Conservation (phyloP, 352 stramenopile species). For the Peronospora belbahrii region DNA sequence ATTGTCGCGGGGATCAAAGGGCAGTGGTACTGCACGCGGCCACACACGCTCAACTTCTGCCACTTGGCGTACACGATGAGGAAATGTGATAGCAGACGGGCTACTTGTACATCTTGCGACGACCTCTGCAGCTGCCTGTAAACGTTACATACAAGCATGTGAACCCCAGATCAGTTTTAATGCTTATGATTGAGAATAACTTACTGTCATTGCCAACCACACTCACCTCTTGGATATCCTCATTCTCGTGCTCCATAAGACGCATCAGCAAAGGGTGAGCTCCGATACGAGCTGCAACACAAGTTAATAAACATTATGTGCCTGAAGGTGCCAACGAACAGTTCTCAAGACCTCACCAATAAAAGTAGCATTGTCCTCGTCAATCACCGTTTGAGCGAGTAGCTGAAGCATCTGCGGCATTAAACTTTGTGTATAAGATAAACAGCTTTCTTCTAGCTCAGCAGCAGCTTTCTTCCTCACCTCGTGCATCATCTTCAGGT, state of each 20-base stretch:
- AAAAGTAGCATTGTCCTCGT: slow-evolving; percentile 80
- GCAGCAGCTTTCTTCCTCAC: slow-evolving; percentile 1
- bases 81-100: slow-evolving; percentile 64
- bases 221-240: slow-evolving; percentile 64
- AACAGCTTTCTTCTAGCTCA: not conserved
- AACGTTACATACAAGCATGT: not conserved
- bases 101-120: slow-evolving; percentile 58
- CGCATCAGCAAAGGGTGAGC: slow-evolving; percentile 56
- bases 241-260: slow-evolving; percentile 72
- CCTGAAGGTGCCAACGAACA: not conserved
- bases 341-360: slow-evolving; percentile 34
- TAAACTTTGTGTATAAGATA: not conserved
- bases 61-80: slow-evolving; percentile 49
- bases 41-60: slow-evolving; percentile 45
- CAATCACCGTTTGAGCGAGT: slow-evolving; percentile 46
- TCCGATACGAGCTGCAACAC: slow-evolving; percentile 47
- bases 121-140: slow-evolving; percentile 53
- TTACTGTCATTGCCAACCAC: not conserved
- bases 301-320: not conserved
- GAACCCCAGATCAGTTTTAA: not conserved
- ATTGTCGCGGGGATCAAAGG: slow-evolving; percentile 51
- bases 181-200: not conserved
- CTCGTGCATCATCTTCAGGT: slow-evolving; percentile 36
- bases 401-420: slow-evolving; percentile 12
- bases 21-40: slow-evolving; percentile 48